phyloP scores from a whole-genome alignment of 805 yeast genomes.

The Candida fluviatilis region DNA sequence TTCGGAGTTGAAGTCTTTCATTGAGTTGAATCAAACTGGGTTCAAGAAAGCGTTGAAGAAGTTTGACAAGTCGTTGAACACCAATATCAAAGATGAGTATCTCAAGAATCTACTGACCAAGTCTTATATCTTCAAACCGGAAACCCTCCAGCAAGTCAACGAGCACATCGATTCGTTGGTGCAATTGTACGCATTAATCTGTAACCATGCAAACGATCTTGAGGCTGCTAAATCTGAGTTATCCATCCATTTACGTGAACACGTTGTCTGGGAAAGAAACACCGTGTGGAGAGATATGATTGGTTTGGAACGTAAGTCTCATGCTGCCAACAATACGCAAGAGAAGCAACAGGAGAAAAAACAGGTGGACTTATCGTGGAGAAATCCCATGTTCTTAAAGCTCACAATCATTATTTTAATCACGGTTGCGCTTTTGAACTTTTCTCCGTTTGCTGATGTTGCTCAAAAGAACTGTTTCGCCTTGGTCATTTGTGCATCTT shows the following conservation, averaged over 20 bases:
- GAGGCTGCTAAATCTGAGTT: constrained; percentile 50
- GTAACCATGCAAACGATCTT: constrained; percentile 36
- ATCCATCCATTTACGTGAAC: constrained; percentile 52
- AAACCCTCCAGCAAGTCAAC: constrained; percentile 27
- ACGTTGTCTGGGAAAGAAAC: constrained; percentile 53
- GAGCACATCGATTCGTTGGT: constrained; percentile 29
- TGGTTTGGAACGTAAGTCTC: constrained; percentile 72
- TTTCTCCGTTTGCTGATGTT: constrained; percentile 30
- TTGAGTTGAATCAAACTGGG: constrained; percentile 51
- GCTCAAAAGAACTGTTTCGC: constrained; percentile 60
- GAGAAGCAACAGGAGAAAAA: constrained; percentile 7
- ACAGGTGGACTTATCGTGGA: constrained; percentile 22
- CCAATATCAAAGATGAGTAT: constrained; percentile 39
- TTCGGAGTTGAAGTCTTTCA: constrained; percentile 46
- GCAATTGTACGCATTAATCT: constrained; percentile 34
- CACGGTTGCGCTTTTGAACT: constrained; percentile 36
- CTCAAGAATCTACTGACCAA: constrained; percentile 42
- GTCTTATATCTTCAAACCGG: constrained; percentile 35
- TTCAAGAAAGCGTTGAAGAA: constrained; percentile 51
- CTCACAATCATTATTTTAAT: constrained; percentile 44
- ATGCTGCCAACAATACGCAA: constrained; percentile 50
- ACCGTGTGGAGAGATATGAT: constrained; percentile 57
- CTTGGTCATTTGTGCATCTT: constrained; percentile 70
- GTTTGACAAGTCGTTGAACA: constrained; percentile 48
- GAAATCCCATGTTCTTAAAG: constrained; percentile 37